Evolutionary conservation across 495 filamentous ascomycete species (phyloP).

Genomic region (Niebla homalea): DNA sequence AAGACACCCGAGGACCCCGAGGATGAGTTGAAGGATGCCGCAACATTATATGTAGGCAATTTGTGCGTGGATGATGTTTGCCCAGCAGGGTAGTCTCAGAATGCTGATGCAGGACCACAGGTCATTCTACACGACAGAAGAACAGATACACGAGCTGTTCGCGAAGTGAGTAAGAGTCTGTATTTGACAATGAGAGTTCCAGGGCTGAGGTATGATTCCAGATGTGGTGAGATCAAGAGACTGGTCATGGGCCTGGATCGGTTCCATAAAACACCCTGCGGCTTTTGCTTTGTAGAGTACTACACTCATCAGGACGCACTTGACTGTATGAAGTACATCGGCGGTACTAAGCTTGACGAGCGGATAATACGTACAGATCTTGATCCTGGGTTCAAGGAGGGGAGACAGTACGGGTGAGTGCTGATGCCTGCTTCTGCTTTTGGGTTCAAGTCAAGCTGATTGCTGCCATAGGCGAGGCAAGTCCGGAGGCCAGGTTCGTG

Average conservation of each 20-base stretch:
- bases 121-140: conserved; percentile 99
- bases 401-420: conserved; percentile 76
- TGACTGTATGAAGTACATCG: conserved; percentile 96
- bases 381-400: conserved; percentile 91
- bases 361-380: conserved; percentile 93
- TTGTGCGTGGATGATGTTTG: conserved; percentile 45
- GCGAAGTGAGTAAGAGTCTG: conserved; percentile 44
- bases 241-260: conserved; percentile 97
- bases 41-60: conserved; percentile 95
- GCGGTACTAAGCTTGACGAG: conserved; percentile 97
- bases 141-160: conserved; percentile 97
- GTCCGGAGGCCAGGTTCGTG: conserved; percentile 90
- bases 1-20: conserved; percentile 41
- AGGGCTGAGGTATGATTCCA: conserved; percentile 15
- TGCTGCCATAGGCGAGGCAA: conserved; percentile 51
- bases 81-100: background rate
- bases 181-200: background rate
- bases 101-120: conserved; percentile 36
- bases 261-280: conserved; percentile 93
- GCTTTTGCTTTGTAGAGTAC: conserved; percentile 99
- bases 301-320: conserved; percentile 93
- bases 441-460: conserved; percentile 14
- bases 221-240: conserved; percentile 91
- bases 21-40: conserved; percentile 70
- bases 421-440: background rate